Percentiles rank a stretch among this genome's conserved stretches.
These are phyloP conservation scores for Ramularia endophylla DNA, from an alignment of 2,329 filamentous ascomycete species.

Conservation along the genomic window DNA sequence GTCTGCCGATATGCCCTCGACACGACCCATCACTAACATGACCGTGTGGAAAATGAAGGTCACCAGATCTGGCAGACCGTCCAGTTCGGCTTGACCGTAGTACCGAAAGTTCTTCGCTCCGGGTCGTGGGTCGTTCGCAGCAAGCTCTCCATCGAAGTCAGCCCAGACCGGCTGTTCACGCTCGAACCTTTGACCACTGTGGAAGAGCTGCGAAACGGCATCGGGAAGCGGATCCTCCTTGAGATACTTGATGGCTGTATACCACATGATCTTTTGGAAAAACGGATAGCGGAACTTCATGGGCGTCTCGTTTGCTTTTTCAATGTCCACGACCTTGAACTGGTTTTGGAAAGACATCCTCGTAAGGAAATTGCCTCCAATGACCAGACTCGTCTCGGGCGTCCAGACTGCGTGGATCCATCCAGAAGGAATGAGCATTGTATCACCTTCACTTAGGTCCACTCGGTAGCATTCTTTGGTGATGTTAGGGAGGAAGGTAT, in stretches of 20 bases:
- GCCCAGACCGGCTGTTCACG: constrained; percentile 53
- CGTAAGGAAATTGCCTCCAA: constrained; percentile 66
- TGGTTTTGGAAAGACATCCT: constrained; percentile 61
- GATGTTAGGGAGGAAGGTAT: constrained; percentile 58
- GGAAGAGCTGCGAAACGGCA: constrained; percentile 50
- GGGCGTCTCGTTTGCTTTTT: constrained; percentile 61
- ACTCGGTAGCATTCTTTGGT: constrained; percentile 63
- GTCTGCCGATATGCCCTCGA: constrained; percentile 56
- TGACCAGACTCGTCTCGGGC: constrained; percentile 61
- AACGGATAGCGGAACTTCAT: constrained; percentile 61
- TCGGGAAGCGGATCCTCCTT: constrained; percentile 58
- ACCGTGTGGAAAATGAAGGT: constrained; percentile 59
- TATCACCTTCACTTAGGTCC: constrained; percentile 60
- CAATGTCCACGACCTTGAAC: constrained; percentile 59
- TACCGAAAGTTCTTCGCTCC: constrained; percentile 52
- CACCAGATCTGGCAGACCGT: constrained; percentile 53
- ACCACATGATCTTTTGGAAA: constrained; percentile 67
- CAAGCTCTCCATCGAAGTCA: constrained; percentile 49
- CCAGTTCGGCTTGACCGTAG: constrained; percentile 57
- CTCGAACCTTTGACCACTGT: constrained; percentile 50
- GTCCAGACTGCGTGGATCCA: constrained; percentile 71
- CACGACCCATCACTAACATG: constrained; percentile 54
- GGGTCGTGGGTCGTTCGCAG: constrained; percentile 42
- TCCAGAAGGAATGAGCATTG: constrained; percentile 64
- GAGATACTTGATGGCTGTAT: constrained; percentile 58